Percentiles rank a stretch among this genome's conserved stretches.
These are phyloP conservation scores for Aeschynomene evenia DNA, from an alignment of 306 rosid species.

Conservation along the genomic window DNA sequence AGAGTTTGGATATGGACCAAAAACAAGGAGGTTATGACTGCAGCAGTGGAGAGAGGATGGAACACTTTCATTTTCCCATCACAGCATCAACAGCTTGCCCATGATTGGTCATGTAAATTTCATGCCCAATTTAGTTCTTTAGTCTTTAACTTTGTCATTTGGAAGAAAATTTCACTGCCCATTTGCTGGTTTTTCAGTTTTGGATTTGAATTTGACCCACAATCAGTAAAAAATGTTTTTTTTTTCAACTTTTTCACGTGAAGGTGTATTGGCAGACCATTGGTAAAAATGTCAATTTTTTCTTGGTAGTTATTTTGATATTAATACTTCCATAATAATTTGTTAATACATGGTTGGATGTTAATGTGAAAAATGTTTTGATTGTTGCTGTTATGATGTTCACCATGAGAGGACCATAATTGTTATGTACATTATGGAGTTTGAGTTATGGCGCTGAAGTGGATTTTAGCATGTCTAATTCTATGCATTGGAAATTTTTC, in stretches of 20 bases:
- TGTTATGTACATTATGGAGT: constrained; percentile 5
- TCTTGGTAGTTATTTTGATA: neutral
- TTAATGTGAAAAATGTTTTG: neutral
- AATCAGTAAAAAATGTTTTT: neutral
- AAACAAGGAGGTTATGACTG: constrained; percentile 68
- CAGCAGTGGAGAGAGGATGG: constrained; percentile 97
- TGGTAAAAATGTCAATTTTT: neutral
- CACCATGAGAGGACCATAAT: neutral
- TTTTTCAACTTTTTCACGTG: neutral
- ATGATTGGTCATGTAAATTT: constrained; percentile 81
- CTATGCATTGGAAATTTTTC: constrained; percentile 25
- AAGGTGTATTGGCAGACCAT: neutral
- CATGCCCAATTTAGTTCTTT: neutral
- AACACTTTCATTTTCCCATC: constrained; percentile 67
- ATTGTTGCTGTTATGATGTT: neutral
- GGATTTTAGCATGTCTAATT: neutral
- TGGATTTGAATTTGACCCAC: neutral
- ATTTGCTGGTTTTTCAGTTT: neutral
- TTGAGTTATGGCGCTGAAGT: constrained; percentile 4
- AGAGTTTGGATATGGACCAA: constrained; percentile 85
- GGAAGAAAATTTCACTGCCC: constrained; percentile 10
- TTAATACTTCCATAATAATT: neutral
- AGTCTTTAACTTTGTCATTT: neutral
- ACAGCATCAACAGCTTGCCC: constrained; percentile 51
- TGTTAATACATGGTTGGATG: neutral